Conservation (phyloP, 768 basidiomycete species). For the Tricholoma flavovirens region DNA sequence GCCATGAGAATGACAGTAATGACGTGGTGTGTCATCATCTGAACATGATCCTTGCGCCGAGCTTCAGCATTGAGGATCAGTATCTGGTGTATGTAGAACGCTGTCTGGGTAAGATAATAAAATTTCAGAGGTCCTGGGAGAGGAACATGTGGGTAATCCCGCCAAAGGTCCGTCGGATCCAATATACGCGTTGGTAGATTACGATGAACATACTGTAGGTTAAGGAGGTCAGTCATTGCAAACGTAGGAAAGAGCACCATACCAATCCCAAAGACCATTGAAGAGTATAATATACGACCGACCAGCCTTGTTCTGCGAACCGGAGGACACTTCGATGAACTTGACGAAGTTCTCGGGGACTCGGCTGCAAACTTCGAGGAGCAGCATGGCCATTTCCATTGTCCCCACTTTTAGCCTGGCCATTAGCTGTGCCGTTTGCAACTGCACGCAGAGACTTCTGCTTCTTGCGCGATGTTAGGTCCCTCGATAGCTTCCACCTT, state of each 20-base stretch:
- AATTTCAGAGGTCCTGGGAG: constrained; percentile 81
- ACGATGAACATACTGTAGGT: constrained; percentile 68
- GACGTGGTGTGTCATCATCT: constrained; percentile 96
- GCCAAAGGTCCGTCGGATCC: constrained; percentile 66
- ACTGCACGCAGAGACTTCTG: constrained; percentile 12
- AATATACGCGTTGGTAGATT: constrained; percentile 63
- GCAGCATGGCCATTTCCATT: constrained; percentile 27
- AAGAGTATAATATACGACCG: constrained; percentile 68
- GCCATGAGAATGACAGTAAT: constrained; percentile 79
- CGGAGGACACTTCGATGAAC: constrained; percentile 71
- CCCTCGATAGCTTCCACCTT: constrained; percentile 60
- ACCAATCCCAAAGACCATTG: constrained; percentile 82
- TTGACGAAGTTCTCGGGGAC: constrained; percentile 46
- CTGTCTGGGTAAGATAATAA: constrained; percentile 81
- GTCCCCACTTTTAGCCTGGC: constrained; percentile 24
- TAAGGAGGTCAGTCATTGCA: constrained; percentile 9
- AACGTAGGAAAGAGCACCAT: constrained; percentile 31
- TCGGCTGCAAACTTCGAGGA: constrained; percentile 15
- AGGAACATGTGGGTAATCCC: constrained; percentile 75
- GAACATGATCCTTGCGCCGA: constrained; percentile 84
- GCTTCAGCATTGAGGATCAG: constrained; percentile 92
- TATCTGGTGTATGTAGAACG: constrained; percentile 90
- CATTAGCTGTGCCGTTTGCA: constrained; percentile 23
- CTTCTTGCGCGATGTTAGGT: constrained; percentile 32
- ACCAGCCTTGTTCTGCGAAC: constrained; percentile 97